phyloP scores from a whole-genome alignment of 768 basidiomycete species.

The Crepidotus variabilis region DNA sequence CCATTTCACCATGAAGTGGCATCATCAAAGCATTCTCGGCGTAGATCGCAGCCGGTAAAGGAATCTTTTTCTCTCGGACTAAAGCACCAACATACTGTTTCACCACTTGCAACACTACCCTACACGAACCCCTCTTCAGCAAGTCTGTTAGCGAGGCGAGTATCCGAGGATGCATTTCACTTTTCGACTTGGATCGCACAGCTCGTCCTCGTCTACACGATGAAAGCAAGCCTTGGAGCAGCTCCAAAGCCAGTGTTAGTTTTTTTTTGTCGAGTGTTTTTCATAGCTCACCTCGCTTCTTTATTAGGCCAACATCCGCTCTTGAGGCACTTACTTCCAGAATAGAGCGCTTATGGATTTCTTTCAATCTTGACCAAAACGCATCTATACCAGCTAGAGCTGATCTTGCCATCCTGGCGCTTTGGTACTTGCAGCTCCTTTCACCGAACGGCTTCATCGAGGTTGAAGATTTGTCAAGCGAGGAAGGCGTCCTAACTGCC shows the following conservation, averaged over 20 bases:
- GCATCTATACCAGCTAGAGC: not conserved
- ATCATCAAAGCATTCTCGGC: no score
- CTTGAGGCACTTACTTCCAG: not conserved
- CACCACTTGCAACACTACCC: no score
- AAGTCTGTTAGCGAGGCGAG: not conserved
- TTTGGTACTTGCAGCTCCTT: constrained; percentile 57
- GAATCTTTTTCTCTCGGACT: no score
- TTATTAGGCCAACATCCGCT: not conserved
- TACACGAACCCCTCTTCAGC: not conserved
- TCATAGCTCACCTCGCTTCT: not conserved
- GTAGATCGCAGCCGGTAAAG: no score
- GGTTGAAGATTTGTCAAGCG: constrained; percentile 27
- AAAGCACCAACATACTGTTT: no score
- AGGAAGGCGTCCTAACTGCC: constrained; percentile 32
- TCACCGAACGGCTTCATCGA: constrained; percentile 42
- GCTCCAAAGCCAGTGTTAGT: not conserved
- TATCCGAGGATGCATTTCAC: not conserved
- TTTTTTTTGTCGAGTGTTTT: not conserved
- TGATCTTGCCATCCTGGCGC: constrained; percentile 41
- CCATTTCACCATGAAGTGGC: not conserved
- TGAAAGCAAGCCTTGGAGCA: not conserved
- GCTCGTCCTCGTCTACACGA: constrained; percentile 2
- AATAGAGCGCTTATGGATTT: not conserved
- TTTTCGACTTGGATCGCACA: constrained; percentile 2
- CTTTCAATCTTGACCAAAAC: not conserved